A percentile compares a stretch with the other conserved stretches of the same genome.
These are phyloP conservation scores for Vanilla planifolia DNA, from an alignment of 106 monocot species.

Conservation along the genomic window DNA sequence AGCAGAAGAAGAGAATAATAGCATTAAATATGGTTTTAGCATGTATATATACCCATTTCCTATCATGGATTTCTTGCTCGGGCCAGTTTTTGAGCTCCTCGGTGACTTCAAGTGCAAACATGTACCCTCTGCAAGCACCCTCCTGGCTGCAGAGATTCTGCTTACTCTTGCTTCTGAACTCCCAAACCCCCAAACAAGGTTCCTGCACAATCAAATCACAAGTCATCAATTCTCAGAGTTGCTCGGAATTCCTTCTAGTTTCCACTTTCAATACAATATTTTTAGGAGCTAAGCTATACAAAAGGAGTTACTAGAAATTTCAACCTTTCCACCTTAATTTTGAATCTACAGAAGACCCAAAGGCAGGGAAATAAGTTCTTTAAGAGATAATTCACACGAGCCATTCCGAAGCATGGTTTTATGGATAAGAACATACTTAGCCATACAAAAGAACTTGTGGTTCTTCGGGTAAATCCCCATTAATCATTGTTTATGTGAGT, in stretches of 20 bases:
- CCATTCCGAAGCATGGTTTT: too few species aligned
- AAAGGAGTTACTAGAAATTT: background rate
- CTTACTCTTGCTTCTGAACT: constrained; percentile 65
- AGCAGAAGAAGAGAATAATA: background rate
- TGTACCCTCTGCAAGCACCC: constrained; percentile 46
- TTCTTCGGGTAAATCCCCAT: too few species aligned
- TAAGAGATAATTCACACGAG: too few species aligned
- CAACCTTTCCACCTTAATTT: too few species aligned
- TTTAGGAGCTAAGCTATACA: background rate
- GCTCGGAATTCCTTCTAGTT: background rate
- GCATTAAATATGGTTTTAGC: background rate
- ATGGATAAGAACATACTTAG: too few species aligned
- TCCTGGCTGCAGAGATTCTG: constrained; percentile 19
- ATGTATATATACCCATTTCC: constrained; percentile 59
- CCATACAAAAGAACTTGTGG: too few species aligned
- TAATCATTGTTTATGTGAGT: too few species aligned
- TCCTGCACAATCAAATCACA: constrained; percentile 15
- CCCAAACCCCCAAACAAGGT: constrained; percentile 35
- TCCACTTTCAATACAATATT: background rate
- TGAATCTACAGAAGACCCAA: background rate
- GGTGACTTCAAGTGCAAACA: constrained; percentile 55
- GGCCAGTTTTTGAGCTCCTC: constrained; percentile 56
- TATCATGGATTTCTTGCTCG: constrained; percentile 37
- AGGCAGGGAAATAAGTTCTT: too few species aligned
- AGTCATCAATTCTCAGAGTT: background rate